Evolutionary conservation across 805 yeast species (phyloP), one percentile per base, ranked within the genome.

Genomic region (Ogataea pini): DNA sequence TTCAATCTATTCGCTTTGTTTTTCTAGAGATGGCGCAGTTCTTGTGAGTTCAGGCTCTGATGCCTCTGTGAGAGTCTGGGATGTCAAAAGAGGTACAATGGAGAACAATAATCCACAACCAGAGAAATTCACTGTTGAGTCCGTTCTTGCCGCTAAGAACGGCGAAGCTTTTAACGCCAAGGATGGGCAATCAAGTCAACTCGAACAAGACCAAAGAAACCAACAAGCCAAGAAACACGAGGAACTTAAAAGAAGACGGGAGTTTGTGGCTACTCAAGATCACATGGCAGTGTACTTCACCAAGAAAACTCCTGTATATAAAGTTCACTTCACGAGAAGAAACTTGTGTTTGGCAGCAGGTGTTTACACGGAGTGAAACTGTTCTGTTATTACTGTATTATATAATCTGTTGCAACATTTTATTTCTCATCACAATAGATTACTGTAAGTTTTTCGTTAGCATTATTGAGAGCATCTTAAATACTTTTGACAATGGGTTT

Each of bases 41-140:
- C 75, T 94, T 38, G 91, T 94, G 4, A 86, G 96, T 68, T 89
- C 95, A 18, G 97, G 95, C 42, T 90, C 95, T 1, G 99, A 94
- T 70, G 82, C 85, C 63, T 83, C 95, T 1, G 95, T 94, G 2
- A 78, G 99, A 56, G 96, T 90, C 3, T 94, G 99, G 99, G 98
- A 94, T 67, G 82, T 89, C 44, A 89, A 87, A 65, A 80, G 83
- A 58, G 89, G 89, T 46, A 89, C 97, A 0, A 76, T 77, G 45
- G 96, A 90, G 58, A 80, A 84, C 1, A 86, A 86, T 5, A 83
- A 80, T 51, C 91, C 96, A 0, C 67, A 65, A 43, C 71, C 72
- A 24, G 96, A 88, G 63, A 80, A 85, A 22, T 80, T 81, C 58
- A 58, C 63, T 1, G 45, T 54, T 14, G 61, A 58, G 29, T 60